A percentile compares a stretch with the other conserved stretches of the same genome.
These are phyloP conservation scores for Aspergillus felis DNA, from an alignment of 2,329 filamentous ascomycete species.

Conservation along the genomic window DNA sequence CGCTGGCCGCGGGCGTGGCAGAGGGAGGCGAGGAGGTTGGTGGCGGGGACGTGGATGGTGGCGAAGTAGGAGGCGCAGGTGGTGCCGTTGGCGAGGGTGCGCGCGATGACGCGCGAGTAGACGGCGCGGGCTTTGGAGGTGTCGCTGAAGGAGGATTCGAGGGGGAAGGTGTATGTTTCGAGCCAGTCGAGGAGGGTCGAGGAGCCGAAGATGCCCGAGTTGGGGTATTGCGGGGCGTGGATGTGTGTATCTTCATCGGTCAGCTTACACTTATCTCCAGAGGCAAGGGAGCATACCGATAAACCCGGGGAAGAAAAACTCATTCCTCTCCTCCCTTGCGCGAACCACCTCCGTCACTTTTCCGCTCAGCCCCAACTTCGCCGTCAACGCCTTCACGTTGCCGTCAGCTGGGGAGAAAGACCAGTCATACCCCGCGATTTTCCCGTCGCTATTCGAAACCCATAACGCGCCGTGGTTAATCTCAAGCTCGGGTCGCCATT, in stretches of 20 bases:
- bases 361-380: slow-evolving; percentile 30
- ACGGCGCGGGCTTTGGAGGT: slow-evolving; percentile 42
- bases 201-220: slow-evolving; percentile 89
- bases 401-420: slow-evolving; percentile 18
- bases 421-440: slow-evolving; percentile 36
- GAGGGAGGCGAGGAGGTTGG: slow-evolving; percentile 84
- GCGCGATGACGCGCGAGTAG: slow-evolving; percentile 72
- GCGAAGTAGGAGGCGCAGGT: slow-evolving; percentile 95
- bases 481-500: slow-evolving; percentile 47
- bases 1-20: slow-evolving; percentile 78
- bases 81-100: slow-evolving; percentile 84
- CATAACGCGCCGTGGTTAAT: slow-evolving; percentile 47
- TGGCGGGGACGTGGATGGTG: slow-evolving; percentile 78
- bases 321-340: slow-evolving; percentile 38
- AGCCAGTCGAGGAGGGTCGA: slow-evolving; percentile 92
- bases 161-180: slow-evolving; percentile 88
- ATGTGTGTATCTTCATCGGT: slow-evolving; percentile 75
- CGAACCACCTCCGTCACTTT: slow-evolving; percentile 31
- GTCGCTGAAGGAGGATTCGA: slow-evolving; percentile 69
- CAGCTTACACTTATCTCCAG: background rate
- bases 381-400: slow-evolving; percentile 23
- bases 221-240: slow-evolving; percentile 92
- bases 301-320: slow-evolving; percentile 48
- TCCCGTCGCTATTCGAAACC: slow-evolving; percentile 31
- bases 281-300: slow-evolving; percentile 32